phyloP scores from a whole-genome alignment of 139 green algal genomes.

The Diplosphaera chodatii region DNA sequence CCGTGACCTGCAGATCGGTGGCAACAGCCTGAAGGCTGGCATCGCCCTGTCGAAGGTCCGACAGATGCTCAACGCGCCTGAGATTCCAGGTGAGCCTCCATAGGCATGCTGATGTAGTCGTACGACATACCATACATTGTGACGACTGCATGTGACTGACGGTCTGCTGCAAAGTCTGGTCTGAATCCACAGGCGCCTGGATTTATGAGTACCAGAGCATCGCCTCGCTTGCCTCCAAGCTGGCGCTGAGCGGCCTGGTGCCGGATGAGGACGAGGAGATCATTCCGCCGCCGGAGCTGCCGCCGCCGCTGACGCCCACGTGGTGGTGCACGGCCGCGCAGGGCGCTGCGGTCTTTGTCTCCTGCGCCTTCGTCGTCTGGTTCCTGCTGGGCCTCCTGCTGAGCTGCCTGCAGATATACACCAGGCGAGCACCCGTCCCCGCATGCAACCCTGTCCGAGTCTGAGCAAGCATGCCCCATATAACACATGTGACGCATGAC shows the following conservation, averaged over 20 bases:
- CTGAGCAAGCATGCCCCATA: no score
- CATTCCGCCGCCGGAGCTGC: background rate
- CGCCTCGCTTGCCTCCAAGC: background rate
- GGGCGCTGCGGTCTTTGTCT: background rate
- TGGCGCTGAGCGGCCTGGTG: background rate
- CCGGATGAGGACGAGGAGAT: background rate
- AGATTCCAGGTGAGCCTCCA: background rate
- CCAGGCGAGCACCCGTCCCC: no score
- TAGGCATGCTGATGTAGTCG: background rate
- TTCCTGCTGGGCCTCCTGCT: background rate
- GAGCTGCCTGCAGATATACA: background rate
- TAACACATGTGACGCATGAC: no score
- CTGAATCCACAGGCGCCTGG: background rate
- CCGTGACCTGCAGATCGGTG: background rate
- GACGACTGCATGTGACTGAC: no score
- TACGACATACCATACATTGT: no score
- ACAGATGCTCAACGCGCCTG: background rate
- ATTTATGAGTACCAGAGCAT: slow-evolving; percentile 3
- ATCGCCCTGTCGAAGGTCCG: background rate
- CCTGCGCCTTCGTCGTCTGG: background rate
- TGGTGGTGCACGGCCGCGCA: background rate
- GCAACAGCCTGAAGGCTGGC: background rate
- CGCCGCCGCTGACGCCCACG: no score
- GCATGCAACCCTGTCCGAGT: no score
- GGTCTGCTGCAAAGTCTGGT: no score